phyloP scores from a whole-genome alignment of 306 rosid genomes.

The Cyclanthera cordifolia region DNA sequence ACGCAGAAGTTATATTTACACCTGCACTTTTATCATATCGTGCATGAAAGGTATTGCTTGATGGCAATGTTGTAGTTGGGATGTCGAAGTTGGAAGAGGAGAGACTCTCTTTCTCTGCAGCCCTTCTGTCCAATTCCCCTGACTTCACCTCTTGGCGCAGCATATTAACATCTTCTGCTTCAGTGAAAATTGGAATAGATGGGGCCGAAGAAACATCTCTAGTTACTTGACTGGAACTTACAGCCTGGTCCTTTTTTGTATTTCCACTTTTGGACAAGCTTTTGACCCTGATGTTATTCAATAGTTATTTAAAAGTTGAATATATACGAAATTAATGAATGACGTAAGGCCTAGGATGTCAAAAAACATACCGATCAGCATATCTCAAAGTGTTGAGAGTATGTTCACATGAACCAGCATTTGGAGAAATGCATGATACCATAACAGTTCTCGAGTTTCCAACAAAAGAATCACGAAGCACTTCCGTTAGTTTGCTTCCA shows the following conservation, averaged over 20 bases:
- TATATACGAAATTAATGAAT: neutral
- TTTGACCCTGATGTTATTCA: slow-evolving; percentile 58
- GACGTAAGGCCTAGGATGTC: slow-evolving; percentile 10
- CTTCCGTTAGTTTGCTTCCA: slow-evolving; percentile 99
- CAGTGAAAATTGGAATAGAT: slow-evolving; percentile 36
- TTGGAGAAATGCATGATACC: slow-evolving; percentile 98
- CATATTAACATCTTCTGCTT: slow-evolving; percentile 42
- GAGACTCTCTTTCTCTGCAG: slow-evolving; percentile 45
- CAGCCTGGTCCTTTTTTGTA: slow-evolving; percentile 67
- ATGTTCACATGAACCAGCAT: slow-evolving; percentile 95
- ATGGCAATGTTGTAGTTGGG: slow-evolving; percentile 35
- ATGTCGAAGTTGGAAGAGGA: slow-evolving; percentile 48
- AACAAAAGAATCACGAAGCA: slow-evolving; percentile 94
- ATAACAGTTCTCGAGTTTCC: slow-evolving; percentile 95
- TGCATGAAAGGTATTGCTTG: slow-evolving; percentile 31
- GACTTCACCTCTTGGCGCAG: slow-evolving; percentile 54
- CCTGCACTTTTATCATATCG: slow-evolving; percentile 48
- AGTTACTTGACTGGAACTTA: slow-evolving; percentile 31
- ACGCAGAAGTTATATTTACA: slow-evolving; percentile 23
- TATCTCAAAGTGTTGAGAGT: slow-evolving; percentile 94
- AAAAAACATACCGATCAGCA: slow-evolving; percentile 66
- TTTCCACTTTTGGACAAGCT: slow-evolving; percentile 88
- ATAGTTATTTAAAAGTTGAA: slow-evolving; percentile 19
- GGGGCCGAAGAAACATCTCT: slow-evolving; percentile 54
- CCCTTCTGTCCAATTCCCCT: slow-evolving; percentile 43